Base-by-base conservation (phyloP, 208 protist genomes). In the Leptomonas pyrrhocoris region DNA sequence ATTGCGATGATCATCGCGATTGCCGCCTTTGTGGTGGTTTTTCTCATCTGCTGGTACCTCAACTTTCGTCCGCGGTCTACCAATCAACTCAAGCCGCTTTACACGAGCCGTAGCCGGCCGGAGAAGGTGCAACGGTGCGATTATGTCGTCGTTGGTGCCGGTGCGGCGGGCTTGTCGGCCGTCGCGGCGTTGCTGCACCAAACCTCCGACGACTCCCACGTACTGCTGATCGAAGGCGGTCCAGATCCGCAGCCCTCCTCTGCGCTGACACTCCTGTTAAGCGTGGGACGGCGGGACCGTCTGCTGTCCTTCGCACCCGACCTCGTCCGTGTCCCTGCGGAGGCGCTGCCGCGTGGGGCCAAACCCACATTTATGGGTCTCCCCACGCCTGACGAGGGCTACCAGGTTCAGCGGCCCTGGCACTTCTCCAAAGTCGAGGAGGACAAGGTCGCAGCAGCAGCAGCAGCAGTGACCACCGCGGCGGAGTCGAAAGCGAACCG, bases 101-200 rank as follows among this genome's bases (percentile, higher is more conserved):
- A 86, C 65, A 18, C 30, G 21, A 69, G 23, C 9, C 46, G 57
- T 38, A 2, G 16, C 42, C n/a, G 16, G 1, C 43, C 60, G 9
- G 11, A 48, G 11, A 16, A 36, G 16, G 13, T 62, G 2, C 21
- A 50, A 8, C 15, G 68, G 6, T 61, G 77, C n/a, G 91, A 96
- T 55, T 96, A 90, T 65, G 77, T 93, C 13, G 78, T 96, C 25
- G 65, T 96, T 30, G 91, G 91, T 31, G 91, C 58, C n/a, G 91
- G 91, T 8, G 77, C 83, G 49, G 91, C 84, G 9, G 91, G 91
- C 9, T 70, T 96, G 19, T 76, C 88, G 7, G 91, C 91, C 23
- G 77, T 68, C 0, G 68, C 74, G 1, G 46, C 51, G 15, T 54
- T 96, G n/a, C 63, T 94, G 7, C 42, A 78, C 31, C n/a, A 28